Percentiles rank a stretch among this genome's conserved stretches.
Evolutionary conservation across 163 green algal species (phyloP).

Genomic region (Scenedesmus sp.): DNA sequence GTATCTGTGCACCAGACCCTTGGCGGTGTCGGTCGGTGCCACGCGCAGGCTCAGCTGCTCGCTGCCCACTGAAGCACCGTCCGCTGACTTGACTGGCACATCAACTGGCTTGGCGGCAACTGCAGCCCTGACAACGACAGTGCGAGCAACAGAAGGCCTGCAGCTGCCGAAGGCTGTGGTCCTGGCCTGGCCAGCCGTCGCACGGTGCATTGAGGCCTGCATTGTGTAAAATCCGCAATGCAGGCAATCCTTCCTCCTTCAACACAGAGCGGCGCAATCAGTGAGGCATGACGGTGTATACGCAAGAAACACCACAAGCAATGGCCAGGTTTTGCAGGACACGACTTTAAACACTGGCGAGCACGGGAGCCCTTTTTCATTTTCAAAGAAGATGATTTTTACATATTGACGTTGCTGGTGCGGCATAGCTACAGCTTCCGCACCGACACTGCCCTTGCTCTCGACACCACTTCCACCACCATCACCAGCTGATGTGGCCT

Average conservation of each 20-base stretch:
- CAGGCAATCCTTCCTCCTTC: not conserved
- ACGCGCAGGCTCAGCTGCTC: conserved; percentile 81
- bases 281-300: not conserved
- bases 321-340: conserved; percentile 5
- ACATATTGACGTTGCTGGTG: not conserved
- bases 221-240: conserved; percentile 4
- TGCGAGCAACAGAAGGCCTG: not conserved
- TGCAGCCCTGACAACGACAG: conserved; percentile 57
- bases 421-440: not conserved
- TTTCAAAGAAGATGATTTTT: not conserved
- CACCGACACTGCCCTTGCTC: not conserved
- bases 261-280: not conserved
- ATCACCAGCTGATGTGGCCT: not conserved
- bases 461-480: not conserved
- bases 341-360: not conserved
- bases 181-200: conserved; percentile 26
- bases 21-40: conserved; percentile 80
- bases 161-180: conserved; percentile 11
- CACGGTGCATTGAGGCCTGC: conserved; percentile 42
- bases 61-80: conserved; percentile 68
- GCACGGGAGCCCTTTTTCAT: too few relatives aligned
- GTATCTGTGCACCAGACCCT: conserved; percentile 95
- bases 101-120: conserved; percentile 55
- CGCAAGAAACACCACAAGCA: not conserved
- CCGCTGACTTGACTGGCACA: conserved; percentile 70